Evolutionary conservation across 2,329 filamentous ascomycete species (phyloP).

Genomic region (Botryotinia convoluta): DNA sequence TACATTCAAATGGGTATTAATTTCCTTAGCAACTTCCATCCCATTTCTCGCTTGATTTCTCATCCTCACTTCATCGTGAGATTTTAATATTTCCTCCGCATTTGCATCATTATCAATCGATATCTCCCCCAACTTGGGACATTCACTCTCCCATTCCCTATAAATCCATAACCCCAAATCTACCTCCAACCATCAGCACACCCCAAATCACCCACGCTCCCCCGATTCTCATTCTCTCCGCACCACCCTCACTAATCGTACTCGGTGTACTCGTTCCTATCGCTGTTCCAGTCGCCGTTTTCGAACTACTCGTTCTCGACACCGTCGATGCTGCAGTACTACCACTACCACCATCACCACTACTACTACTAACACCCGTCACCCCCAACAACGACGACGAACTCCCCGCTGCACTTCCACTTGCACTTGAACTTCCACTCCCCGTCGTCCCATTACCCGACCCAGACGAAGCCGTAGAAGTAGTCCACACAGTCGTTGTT

Average conservation of each 20-base stretch:
- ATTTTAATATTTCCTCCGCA: not conserved
- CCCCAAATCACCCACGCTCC: no score
- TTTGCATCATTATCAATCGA: not conserved
- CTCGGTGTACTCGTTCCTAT: not conserved
- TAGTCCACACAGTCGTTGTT: constrained; percentile 6
- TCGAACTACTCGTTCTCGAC: not conserved
- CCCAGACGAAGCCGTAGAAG: not conserved
- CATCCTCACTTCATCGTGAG: not conserved
- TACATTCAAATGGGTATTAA: not conserved
- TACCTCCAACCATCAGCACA: not conserved
- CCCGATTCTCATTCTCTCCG: not conserved
- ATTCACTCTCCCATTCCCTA: not conserved
- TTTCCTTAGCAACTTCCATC: not conserved
- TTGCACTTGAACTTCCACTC: not conserved
- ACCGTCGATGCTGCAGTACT: not conserved
- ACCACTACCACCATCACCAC: not conserved
- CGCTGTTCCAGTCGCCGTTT: not conserved
- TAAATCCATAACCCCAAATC: not conserved
- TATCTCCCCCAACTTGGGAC: not conserved
- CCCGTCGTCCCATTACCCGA: not conserved
- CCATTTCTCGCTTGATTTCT: not conserved
- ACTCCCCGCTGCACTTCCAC: not conserved
- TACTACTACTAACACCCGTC: not conserved
- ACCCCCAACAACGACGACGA: not conserved
- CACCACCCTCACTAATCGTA: not conserved